phyloP scores from a whole-genome alignment of 73 alveolate species.

The Blepharisma stoltei region DNA sequence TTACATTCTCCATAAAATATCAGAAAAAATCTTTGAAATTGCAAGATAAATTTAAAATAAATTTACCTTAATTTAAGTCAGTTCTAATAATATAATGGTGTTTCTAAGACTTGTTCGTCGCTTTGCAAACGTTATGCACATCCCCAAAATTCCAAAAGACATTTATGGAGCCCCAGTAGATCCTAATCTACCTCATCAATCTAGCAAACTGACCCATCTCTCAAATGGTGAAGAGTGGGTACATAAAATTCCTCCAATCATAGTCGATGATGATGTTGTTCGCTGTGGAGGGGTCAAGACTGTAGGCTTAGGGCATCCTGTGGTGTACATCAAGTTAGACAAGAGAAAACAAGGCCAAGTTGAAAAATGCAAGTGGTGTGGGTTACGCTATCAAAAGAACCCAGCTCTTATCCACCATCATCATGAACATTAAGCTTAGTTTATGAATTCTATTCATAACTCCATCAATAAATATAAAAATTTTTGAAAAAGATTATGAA shows the following conservation, averaged over 20 bases:
- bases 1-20: too few relatives aligned
- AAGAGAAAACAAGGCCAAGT: constrained; percentile 50
- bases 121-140: too few relatives aligned
- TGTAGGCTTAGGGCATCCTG: constrained; percentile 54
- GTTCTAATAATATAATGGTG: too few relatives aligned
- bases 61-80: too few relatives aligned
- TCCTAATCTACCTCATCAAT: constrained; percentile 1
- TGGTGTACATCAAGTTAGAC: constrained; percentile 51
- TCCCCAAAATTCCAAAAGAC: constrained; percentile 25
- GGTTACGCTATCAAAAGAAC: constrained; percentile 47
- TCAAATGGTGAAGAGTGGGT: constrained; percentile 59
- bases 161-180: constrained; percentile 23
- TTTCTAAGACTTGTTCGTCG: too few relatives aligned
- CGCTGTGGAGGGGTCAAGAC: constrained; percentile 44
- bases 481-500: too few relatives aligned
- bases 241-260: constrained; percentile 50
- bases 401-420: constrained; percentile 43
- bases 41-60: too few relatives aligned
- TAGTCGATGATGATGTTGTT: constrained; percentile 52
- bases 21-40: too few relatives aligned
- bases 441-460: too few relatives aligned
- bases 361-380: constrained; percentile 56
- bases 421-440: background rate
- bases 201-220: constrained; percentile 39
- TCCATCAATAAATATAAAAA: too few relatives aligned